These are phyloP conservation scores for Gonium pectorale DNA, from an alignment of 139 green algal genomes.

Conservation along the genomic window DNA sequence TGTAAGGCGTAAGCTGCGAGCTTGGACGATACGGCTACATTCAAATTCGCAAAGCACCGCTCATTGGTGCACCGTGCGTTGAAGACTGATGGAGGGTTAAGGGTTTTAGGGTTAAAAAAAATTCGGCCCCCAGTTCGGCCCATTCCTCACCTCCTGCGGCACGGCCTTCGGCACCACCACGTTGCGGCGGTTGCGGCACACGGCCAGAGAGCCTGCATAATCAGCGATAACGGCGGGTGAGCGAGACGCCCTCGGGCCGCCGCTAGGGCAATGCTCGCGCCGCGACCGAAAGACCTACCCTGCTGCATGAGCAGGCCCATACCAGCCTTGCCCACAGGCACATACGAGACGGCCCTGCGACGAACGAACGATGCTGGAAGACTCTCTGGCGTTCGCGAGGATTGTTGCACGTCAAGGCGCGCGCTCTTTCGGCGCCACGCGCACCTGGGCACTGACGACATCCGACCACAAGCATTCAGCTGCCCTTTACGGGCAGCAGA, in stretches of 20 bases:
- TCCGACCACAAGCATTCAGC: background rate
- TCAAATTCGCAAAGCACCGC: too few species aligned
- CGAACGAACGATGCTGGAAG: too few species aligned
- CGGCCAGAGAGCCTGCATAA: background rate
- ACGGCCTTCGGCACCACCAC: constrained; percentile 32
- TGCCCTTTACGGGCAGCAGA: constrained; percentile 7
- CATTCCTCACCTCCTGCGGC: constrained; percentile 35
- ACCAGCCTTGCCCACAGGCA: constrained; percentile 10
- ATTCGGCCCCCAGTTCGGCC: too few species aligned
- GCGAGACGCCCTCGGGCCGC: background rate
- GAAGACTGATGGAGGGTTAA: too few species aligned
- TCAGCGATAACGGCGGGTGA: background rate
- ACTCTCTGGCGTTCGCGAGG: too few species aligned
- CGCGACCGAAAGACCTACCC: background rate
- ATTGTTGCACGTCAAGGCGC: background rate
- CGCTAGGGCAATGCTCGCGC: background rate
- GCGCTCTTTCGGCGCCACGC: background rate
- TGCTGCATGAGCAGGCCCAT: background rate
- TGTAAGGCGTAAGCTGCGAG: too few species aligned
- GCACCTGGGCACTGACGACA: background rate
- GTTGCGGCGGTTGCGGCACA: constrained; percentile 21
- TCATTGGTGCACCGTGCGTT: too few species aligned
- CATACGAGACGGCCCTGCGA: background rate
- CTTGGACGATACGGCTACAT: too few species aligned
- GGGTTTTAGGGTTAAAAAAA: too few species aligned